Base-by-base conservation (phyloP, 2,329 filamentous ascomycete genomes). In the Sphaerulina populicola region DNA sequence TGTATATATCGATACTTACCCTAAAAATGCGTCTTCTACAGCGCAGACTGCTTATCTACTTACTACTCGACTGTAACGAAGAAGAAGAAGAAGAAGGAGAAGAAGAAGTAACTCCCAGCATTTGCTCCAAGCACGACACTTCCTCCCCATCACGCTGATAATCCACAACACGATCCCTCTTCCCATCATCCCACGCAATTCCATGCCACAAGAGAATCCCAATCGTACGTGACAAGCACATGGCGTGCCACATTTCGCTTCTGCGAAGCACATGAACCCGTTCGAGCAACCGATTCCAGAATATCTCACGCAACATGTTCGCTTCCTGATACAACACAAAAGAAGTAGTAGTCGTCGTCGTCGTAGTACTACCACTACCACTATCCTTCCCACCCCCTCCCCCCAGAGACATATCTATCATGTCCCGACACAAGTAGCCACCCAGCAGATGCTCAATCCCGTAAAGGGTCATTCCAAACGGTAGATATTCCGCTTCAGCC, bases 161-260 rank as follows among this genome's bases (percentile, higher is more conserved):
- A 52, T 77, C 68, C 1, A 83, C 77, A 12, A 78, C 78, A 1
- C 81, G 72, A 64, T 83, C 71, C 49, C 84, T 72, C 30, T 65
- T 68, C 0, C 81, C 80, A 21, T 79, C 73, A 61, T 84, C 80
- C 64, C 80, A 60, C 5, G 59, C 58, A 14, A 57, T 52, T 0
- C 80, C 81, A 62, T 78, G 73, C 81, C 81, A 84, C 2, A 84
- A 69, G 14, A 84, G 54, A 5, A 83, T 71, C 0, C 81, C 80
- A 14, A 82, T 57, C 62, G 71, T 62, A 69, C 73, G 72, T 10
- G 78, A 73, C 36, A 72, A 56, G 47, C 61, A 62, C 0, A 79
- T 65, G 0, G 68, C 68, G 4, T 67, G 60, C 10, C 66, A 36
- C 1, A 67, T 53, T 11, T 52, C 45, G 4, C 57, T 52, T 8